Evolutionary conservation across 768 basidiomycete genomes (phyloP).

Genomic region (Tremella fuciformis): DNA sequence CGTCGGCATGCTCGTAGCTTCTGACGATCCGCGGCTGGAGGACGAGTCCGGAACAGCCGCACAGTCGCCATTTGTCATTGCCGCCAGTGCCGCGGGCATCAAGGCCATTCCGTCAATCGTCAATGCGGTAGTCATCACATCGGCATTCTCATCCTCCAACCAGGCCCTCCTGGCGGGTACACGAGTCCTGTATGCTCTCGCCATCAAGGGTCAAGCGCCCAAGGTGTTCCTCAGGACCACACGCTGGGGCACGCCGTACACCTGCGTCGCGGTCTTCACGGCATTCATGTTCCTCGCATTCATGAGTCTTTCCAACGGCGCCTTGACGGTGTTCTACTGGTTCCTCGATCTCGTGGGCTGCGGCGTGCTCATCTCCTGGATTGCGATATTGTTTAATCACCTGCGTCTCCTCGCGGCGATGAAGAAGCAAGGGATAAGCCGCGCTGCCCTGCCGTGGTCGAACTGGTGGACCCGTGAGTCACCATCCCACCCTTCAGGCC

Average conservation of each 20-base stretch:
- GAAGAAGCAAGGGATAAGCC: slow-evolving; percentile 73
- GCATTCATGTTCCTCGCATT: slow-evolving; percentile 63
- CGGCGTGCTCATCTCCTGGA: slow-evolving; percentile 68
- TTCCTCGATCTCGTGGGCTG: slow-evolving; percentile 66
- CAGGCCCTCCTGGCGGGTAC: slow-evolving; percentile 88
- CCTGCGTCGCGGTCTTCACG: slow-evolving; percentile 67
- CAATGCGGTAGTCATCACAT: slow-evolving; percentile 65
- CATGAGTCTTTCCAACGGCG: slow-evolving; percentile 69
- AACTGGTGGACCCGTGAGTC: slow-evolving; percentile 31
- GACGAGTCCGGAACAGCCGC: slow-evolving; percentile 60
- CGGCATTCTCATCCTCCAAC: slow-evolving; percentile 88
- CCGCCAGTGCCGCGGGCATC: slow-evolving; percentile 72
- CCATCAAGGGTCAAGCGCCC: slow-evolving; percentile 75
- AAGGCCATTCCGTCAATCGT: slow-evolving; percentile 73
- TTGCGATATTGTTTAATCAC: slow-evolving; percentile 71
- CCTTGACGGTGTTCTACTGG: slow-evolving; percentile 72
- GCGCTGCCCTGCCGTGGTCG: slow-evolving; percentile 64
- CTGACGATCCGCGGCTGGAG: slow-evolving; percentile 28
- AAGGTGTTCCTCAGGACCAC: slow-evolving; percentile 69
- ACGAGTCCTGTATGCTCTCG: slow-evolving; percentile 72
- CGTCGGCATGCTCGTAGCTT: slow-evolving; percentile 47
- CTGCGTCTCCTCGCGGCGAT: slow-evolving; percentile 80
- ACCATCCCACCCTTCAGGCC: too few species aligned
- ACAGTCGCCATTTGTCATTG: slow-evolving; percentile 82
- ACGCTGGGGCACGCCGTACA: slow-evolving; percentile 70